These are phyloP conservation scores for Xylaria longipes DNA, from an alignment of 495 filamentous ascomycete species.

Conservation along the genomic window DNA sequence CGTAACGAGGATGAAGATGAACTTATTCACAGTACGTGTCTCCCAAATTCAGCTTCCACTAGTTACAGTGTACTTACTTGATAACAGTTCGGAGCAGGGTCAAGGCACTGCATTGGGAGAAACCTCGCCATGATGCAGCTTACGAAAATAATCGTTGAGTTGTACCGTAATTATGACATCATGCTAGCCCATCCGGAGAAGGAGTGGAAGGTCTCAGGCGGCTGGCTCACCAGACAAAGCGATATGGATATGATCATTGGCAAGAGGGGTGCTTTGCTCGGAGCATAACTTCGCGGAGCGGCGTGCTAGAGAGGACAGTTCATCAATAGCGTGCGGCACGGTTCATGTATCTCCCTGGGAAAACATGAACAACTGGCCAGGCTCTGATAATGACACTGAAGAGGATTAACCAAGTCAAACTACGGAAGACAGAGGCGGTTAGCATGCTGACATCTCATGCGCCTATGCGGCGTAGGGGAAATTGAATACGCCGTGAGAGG, in stretches of 20 bases:
- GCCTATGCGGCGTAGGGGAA: background rate
- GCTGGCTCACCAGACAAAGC: conserved; percentile 21
- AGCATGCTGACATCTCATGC: background rate
- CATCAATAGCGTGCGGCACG: background rate
- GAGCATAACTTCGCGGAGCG: background rate
- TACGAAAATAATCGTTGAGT: conserved; percentile 44
- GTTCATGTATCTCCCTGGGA: background rate
- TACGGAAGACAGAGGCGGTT: background rate
- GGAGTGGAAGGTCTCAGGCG: conserved; percentile 24
- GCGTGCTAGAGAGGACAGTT: background rate
- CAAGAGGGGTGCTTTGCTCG: conserved; percentile 4
- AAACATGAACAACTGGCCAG: background rate
- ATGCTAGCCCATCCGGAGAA: conserved; percentile 4
- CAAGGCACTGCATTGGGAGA: conserved; percentile 55
- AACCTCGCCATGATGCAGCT: conserved; percentile 57
- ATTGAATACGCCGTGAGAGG: background rate
- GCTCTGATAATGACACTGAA: background rate
- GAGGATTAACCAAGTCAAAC: background rate
- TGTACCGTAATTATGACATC: conserved; percentile 18
- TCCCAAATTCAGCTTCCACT: background rate
- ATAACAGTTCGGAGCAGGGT: conserved; percentile 54
- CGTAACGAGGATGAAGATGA: background rate
- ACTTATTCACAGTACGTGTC: conserved; percentile 14
- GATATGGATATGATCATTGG: conserved; percentile 19
- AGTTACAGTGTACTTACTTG: background rate